Base-by-base conservation (phyloP, 805 yeast species). In the Jamesozyma rosinii region DNA sequence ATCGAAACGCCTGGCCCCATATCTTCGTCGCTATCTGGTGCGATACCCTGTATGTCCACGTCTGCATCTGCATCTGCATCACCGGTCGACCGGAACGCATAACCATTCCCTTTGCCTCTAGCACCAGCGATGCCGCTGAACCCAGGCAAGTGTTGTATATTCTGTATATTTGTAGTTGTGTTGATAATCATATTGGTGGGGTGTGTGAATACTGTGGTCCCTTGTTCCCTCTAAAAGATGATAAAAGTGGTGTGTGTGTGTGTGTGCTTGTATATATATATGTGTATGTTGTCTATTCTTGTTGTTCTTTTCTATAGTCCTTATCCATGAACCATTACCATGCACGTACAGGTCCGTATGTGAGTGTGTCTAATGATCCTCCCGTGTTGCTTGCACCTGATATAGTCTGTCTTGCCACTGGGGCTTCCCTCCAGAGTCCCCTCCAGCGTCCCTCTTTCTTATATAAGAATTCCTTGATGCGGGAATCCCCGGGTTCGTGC, bases 1-100 rank as follows among this genome's bases (percentile, higher is more conserved):
- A 60, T 64, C 39, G 75, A 70, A 17, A 68, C 52, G 20, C 58
- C 47, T 3, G 63, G 61, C n/a, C 64, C 64, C 49, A 40, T 3
- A 20, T 40, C 46, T 17, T 31, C 37, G n/a, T 29, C 19, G 33
- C 14, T 30, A n/a, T n/a, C n/a, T n/a, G n/a, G n/a, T n/a, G n/a
- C n/a, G n/a, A n/a, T n/a, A n/a, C n/a, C n/a, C n/a, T n/a, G n/a
- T n/a, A n/a, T n/a, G n/a, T n/a, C n/a, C n/a, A n/a, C n/a, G n/a
- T n/a, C n/a, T n/a, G n/a, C n/a, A n/a, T n/a, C n/a, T n/a, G n/a
- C n/a, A n/a, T n/a, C n/a, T n/a, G n/a, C n/a, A n/a, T n/a, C n/a
- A n/a, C n/a, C n/a, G n/a, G n/a, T n/a, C n/a, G n/a, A n/a, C n/a
- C n/a, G n/a, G n/a, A n/a, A n/a, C n/a, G n/a, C n/a, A n/a, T n/a